Base-by-base conservation (phyloP, 2,329 filamentous ascomycete genomes). In the Aphanoascus verrucosus region DNA sequence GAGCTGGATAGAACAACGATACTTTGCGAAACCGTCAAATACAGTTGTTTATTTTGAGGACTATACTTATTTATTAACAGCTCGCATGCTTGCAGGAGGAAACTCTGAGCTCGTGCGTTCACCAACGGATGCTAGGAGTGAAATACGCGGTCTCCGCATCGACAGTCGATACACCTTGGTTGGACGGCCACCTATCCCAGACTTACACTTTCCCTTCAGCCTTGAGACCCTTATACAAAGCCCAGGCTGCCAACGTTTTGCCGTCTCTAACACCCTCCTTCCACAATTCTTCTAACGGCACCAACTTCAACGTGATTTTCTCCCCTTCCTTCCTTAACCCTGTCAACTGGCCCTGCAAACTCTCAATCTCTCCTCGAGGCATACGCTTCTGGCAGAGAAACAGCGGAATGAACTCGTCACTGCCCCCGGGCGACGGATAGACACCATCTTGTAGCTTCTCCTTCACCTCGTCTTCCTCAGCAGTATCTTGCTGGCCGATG, bases 331-430 rank as follows among this genome's bases (percentile, higher is more conserved):
- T 69, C 35, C 75, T 67, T 56, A 80, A 54, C 0, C 79, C 79
- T 0, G 78, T 81, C 58, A 79, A 62, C 52, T 74, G 76, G 4
- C 76, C 77, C 57, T 75, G 70, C 57, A 79, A 66, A 37, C 69
- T 69, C 35, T 76, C 67, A 58, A 82, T 72, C 32, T 78, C 68
- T 3, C 64, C 60, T 34, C 72, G 64, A 1, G 72, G 64, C 55
- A 82, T 68, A 2, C 73, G 64, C 60, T 80, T 80, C 61, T 79
- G 73, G 56, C 74, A 77, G 32, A 81, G 60, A 55, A 81, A 78
- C 5, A 81, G 60, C 0, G 77, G 76, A 23, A 81, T 76, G 58
- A 78, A 81, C 56, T 82, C 79, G 61, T 82, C 79, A 54, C 76
- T 77, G 1, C 75, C 79, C 1, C 79, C 79, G 0, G 76, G 67